Conservation (phyloP, 352 stramenopile species). For the Phytophthora podocarpi region DNA sequence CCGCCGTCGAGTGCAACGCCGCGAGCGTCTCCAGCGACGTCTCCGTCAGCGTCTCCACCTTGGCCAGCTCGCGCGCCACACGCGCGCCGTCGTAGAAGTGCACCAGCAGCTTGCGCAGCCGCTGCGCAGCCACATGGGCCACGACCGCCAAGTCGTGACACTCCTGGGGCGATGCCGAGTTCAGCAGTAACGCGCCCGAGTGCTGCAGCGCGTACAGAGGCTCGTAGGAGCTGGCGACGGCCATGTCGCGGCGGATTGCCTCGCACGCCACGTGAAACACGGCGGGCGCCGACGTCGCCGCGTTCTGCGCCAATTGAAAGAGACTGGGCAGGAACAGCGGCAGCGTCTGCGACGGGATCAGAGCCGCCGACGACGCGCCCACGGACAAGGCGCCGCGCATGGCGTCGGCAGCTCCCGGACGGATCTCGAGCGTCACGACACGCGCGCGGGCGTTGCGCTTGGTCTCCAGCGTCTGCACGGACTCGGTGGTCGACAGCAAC, state of each 20-base stretch:
- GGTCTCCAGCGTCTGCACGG: constrained; percentile 3
- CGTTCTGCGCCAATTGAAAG: constrained; percentile 57
- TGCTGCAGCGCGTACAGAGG: constrained; percentile 71
- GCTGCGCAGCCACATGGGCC: constrained; percentile 67
- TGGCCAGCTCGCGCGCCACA: constrained; percentile 63
- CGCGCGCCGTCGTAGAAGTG: constrained; percentile 85
- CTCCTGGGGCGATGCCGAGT: constrained; percentile 71
- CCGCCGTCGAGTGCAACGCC: constrained; percentile 16
- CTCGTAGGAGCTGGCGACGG: constrained; percentile 66
- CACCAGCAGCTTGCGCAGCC: constrained; percentile 66
- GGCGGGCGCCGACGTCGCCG: constrained; percentile 27
- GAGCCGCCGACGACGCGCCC: constrained; percentile 48
- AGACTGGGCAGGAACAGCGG: constrained; percentile 77
- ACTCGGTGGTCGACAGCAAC: constrained; percentile 36
- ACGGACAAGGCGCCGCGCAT: constrained; percentile 66
- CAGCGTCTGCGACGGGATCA: constrained; percentile 77
- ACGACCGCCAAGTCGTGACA: constrained; percentile 82
- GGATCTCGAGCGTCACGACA: constrained; percentile 68
- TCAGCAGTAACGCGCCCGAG: constrained; percentile 72
- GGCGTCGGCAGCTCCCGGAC: constrained; percentile 53
- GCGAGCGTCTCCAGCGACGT: constrained; percentile 57
- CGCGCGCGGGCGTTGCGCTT: constrained; percentile 44
- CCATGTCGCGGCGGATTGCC: constrained; percentile 55
- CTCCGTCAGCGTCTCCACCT: constrained; percentile 60
- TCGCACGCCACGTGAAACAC: constrained; percentile 77